Evolutionary conservation across 768 basidiomycete genomes (phyloP).

Genomic region (Boletus fagicola): DNA sequence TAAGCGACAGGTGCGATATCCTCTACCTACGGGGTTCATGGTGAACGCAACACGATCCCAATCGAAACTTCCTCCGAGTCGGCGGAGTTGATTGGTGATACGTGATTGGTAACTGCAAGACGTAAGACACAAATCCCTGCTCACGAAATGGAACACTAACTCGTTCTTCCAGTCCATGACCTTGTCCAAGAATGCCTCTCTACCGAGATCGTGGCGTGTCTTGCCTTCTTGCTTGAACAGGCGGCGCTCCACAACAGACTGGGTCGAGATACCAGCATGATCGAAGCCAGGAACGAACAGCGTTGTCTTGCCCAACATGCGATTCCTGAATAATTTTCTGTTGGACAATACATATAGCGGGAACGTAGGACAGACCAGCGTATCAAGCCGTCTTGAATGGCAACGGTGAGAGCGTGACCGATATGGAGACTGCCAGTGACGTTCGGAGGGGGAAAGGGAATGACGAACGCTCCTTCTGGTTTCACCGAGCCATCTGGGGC

Average conservation of each 20-base stretch:
- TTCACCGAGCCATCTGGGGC: conserved; percentile 55
- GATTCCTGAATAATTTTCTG: conserved; percentile 58
- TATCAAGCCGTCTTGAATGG: conserved; percentile 86
- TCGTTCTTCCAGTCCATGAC: conserved; percentile 98
- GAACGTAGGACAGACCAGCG: conserved; percentile 63
- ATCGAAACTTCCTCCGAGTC: conserved; percentile 91
- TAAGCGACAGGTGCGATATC: neutral
- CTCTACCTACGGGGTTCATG: conserved; percentile 72
- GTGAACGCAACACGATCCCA: conserved; percentile 96
- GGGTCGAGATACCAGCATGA: conserved; percentile 97
- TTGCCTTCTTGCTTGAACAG: conserved; percentile 78
- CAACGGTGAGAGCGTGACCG: conserved; percentile 89
- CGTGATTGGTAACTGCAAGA: conserved; percentile 78
- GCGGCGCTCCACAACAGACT: conserved; percentile 94
- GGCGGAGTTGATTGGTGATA: conserved; percentile 84
- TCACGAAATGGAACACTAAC: conserved; percentile 46
- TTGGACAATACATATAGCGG: neutral
- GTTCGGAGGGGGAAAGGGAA: conserved; percentile 92
- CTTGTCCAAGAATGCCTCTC: conserved; percentile 85
- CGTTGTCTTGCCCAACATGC: conserved; percentile 91
- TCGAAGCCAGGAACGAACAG: conserved; percentile 95
- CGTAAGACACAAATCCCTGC: neutral
- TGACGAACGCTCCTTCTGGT: conserved; percentile 71
- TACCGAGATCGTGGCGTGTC: conserved; percentile 91
- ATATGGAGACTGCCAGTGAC: conserved; percentile 96